These are phyloP conservation scores for Amaranthus palmeri DNA, from an alignment of 148 eudicot genomes.

Conservation along the genomic window DNA sequence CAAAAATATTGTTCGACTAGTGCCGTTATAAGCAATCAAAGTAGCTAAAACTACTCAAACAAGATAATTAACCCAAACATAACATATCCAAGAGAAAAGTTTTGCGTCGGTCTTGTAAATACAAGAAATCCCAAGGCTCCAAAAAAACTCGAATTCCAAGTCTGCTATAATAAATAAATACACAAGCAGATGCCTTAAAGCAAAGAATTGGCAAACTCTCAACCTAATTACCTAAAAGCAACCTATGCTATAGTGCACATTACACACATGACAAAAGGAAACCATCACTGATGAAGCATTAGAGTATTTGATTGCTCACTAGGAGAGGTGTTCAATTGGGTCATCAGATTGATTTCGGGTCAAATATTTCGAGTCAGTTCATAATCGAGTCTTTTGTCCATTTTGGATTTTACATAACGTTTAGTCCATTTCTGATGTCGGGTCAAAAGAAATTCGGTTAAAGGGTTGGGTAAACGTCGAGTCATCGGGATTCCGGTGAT, in stretches of 20 bases:
- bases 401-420: no score
- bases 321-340: no score
- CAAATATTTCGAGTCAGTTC: no score
- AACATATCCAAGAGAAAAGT: neutral
- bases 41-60: neutral
- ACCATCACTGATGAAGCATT: neutral
- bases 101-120: neutral
- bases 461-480: no score
- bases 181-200: neutral
- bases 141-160: neutral
- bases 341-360: no score
- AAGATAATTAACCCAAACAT: neutral
- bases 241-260: neutral
- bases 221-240: neutral
- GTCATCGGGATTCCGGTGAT: no score
- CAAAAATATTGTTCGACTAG: neutral
- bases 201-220: neutral
- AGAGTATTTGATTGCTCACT: no score
- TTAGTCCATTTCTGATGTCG: no score
- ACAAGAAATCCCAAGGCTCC: neutral
- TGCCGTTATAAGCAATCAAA: neutral
- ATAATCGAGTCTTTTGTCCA: no score
- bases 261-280: neutral
- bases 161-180: neutral
- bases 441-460: no score